These are phyloP conservation scores for Chamaecrista fasciculata DNA, from an alignment of 306 rosid genomes.

Conservation along the genomic window DNA sequence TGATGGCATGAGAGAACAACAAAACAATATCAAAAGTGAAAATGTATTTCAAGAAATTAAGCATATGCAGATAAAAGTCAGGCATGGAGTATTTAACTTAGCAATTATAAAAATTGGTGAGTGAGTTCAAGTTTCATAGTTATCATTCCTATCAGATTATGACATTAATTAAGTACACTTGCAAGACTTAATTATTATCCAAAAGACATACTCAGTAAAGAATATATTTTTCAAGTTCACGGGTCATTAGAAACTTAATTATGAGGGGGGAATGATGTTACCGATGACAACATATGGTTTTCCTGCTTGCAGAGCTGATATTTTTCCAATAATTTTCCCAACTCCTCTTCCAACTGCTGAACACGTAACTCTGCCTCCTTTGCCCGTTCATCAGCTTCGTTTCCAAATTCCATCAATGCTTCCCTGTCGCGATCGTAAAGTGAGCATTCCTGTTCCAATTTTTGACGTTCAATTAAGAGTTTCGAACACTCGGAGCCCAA, in stretches of 20 bases:
- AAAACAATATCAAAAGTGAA: background rate
- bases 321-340: conserved; percentile 51
- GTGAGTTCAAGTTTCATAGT: conserved; percentile 6
- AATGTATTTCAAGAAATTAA: background rate
- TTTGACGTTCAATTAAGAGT: conserved; percentile 51
- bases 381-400: conserved; percentile 89
- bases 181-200: background rate
- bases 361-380: conserved; percentile 69
- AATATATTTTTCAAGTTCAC: background rate
- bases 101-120: conserved; percentile 5
- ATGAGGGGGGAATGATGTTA: conserved; percentile 22
- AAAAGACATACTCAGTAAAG: background rate
- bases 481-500: conserved; percentile 60
- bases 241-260: background rate
- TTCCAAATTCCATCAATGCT: conserved; percentile 91
- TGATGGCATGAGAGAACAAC: background rate
- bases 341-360: conserved; percentile 59
- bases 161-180: background rate
- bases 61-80: background rate
- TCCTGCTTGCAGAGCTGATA: conserved; percentile 40
- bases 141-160: background rate
- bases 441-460: conserved; percentile 69
- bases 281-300: conserved; percentile 45
- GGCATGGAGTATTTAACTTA: background rate
- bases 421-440: conserved; percentile 85